Percentiles rank a stretch among this genome's conserved stretches.
Conservation (phyloP, 129 eudicot species). For the Lonicera japonica region DNA sequence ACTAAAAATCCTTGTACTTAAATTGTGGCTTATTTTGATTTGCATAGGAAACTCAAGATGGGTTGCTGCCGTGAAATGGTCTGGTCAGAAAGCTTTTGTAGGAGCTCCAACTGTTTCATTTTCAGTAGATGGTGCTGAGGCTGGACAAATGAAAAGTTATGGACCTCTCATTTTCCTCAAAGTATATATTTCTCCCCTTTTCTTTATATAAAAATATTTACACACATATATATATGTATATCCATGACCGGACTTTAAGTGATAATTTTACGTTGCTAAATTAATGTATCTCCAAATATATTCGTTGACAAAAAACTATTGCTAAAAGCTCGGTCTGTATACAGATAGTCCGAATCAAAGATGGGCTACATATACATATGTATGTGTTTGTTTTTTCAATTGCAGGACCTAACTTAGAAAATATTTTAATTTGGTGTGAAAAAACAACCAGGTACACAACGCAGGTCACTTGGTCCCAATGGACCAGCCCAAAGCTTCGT, state of each 20-base stretch:
- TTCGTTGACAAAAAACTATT: too few relatives aligned
- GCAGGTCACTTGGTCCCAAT: conserved; percentile 53
- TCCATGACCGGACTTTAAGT: too few relatives aligned
- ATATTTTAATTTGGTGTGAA: background rate
- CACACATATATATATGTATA: too few relatives aligned
- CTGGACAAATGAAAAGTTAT: conserved; percentile 52
- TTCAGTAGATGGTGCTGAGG: conserved; percentile 56
- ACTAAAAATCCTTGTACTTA: too few relatives aligned
- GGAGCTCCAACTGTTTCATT: conserved; percentile 41
- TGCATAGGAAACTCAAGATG: conserved; percentile 60
- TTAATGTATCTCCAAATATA: too few relatives aligned
- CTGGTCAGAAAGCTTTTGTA: conserved; percentile 58
- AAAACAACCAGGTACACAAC: conserved; percentile 25
- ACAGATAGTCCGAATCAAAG: too few relatives aligned
- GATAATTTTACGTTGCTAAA: conserved; percentile 3
- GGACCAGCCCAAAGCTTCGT: conserved; percentile 51
- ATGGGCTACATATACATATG: too few relatives aligned
- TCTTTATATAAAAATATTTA: background rate
- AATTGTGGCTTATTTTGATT: background rate
- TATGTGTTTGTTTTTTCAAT: background rate
- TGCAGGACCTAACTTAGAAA: conserved; percentile 3
- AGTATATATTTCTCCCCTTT: conserved; percentile 15
- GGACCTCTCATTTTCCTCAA: conserved; percentile 70
- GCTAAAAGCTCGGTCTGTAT: too few relatives aligned
- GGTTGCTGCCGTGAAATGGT: conserved; percentile 77